Evolutionary conservation across 192 early-diverging fungal genomes (phyloP).

Genomic region (Podila epicladia): DNA sequence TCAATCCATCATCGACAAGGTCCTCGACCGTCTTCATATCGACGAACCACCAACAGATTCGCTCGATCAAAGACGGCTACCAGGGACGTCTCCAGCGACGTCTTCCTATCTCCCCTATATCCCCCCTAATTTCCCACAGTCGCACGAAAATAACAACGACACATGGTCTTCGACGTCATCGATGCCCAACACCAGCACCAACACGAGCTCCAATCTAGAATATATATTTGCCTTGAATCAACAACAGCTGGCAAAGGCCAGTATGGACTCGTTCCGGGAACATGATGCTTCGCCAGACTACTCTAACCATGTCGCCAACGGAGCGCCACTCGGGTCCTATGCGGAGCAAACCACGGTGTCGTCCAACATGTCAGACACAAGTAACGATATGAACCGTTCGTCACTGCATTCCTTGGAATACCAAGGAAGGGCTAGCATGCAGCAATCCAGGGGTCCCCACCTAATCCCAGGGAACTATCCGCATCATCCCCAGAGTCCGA

Average conservation of each 20-base stretch:
- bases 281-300: neutral
- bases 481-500: slow-evolving; percentile 22
- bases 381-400: slow-evolving; percentile 6
- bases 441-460: slow-evolving; percentile 13
- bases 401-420: slow-evolving; percentile 20
- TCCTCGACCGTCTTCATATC: slow-evolving; percentile 37
- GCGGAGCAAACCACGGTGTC: neutral
- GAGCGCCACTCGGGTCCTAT: neutral
- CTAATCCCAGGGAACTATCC: neutral
- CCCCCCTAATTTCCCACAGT: slow-evolving; percentile 16
- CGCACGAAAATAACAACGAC: slow-evolving; percentile 34
- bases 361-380: slow-evolving; percentile 20
- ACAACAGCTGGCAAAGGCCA: slow-evolving; percentile 10
- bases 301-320: neutral
- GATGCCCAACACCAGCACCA: slow-evolving; percentile 32
- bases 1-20: slow-evolving; percentile 41
- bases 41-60: slow-evolving; percentile 8
- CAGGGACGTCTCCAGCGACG: neutral
- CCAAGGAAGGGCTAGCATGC: slow-evolving; percentile 28
- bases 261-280: slow-evolving; percentile 28
- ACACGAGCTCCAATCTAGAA: slow-evolving; percentile 40
- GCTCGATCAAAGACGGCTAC: neutral
- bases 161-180: slow-evolving; percentile 43
- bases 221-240: slow-evolving; percentile 29
- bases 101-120: slow-evolving; percentile 2